phyloP scores from a whole-genome alignment of 2,329 filamentous ascomycete species.

The Diaporthe destruens region DNA sequence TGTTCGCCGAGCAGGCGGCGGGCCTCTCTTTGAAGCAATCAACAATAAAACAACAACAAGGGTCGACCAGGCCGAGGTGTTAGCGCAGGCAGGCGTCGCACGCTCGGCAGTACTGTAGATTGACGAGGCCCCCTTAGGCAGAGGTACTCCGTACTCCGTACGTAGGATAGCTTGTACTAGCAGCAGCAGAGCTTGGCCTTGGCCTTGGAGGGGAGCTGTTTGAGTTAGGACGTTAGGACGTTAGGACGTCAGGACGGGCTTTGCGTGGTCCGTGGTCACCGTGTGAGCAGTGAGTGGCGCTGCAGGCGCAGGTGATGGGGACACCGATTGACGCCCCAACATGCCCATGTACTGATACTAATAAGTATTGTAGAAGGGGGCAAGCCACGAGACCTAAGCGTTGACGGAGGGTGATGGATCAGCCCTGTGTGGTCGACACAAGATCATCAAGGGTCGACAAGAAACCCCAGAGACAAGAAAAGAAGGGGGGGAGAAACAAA shows the following conservation, averaged over 20 bases:
- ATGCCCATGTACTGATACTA: background rate
- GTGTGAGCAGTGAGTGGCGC: constrained; percentile 31
- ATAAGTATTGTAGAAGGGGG: background rate
- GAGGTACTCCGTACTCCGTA: too few species aligned
- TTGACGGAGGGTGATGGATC: background rate
- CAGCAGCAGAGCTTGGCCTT: background rate
- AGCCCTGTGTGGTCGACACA: constrained; percentile 12
- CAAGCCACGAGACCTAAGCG: constrained; percentile 6
- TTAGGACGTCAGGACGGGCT: constrained; percentile 1
- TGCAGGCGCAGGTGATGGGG: constrained; percentile 11
- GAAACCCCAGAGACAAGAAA: too few species aligned
- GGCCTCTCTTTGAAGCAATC: constrained; percentile 7
- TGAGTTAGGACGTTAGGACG: background rate
- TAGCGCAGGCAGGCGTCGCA: constrained; percentile 11
- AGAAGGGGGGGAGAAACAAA: background rate
- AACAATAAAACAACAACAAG: constrained; percentile 11
- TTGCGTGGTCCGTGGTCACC: constrained; percentile 23
- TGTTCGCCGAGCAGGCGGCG: constrained; percentile 21
- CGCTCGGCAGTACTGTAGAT: constrained; percentile 11
- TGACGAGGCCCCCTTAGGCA: constrained; percentile 5
- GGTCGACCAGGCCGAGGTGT: constrained; percentile 30
- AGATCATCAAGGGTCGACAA: background rate
- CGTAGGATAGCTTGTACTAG: constrained; percentile 1
- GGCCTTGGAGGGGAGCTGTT: constrained; percentile 2
- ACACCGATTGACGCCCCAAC: constrained; percentile 12